These are phyloP conservation scores for Gnomoniopsis sp. DNA, from an alignment of 2,329 filamentous ascomycete species.

Conservation along the genomic window DNA sequence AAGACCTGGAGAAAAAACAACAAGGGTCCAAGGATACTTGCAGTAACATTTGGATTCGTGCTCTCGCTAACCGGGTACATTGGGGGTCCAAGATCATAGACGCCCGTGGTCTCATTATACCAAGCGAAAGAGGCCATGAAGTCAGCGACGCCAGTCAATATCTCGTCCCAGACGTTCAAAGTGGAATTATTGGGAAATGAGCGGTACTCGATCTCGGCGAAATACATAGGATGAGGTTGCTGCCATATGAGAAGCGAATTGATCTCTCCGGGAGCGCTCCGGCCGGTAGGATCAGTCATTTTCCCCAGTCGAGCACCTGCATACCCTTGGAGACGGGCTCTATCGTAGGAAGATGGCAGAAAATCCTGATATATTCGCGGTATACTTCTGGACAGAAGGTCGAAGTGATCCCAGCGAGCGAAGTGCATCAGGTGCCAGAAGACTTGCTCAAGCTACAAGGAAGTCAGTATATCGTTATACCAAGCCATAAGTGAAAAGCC, in stretches of 20 bases:
- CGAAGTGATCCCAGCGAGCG: conserved; percentile 45
- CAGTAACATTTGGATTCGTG: conserved; percentile 52
- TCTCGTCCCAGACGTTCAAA: conserved; percentile 48
- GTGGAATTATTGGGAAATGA: conserved; percentile 39
- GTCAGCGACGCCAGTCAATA: conserved; percentile 50
- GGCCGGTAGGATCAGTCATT: conserved; percentile 55
- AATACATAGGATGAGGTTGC: conserved; percentile 58
- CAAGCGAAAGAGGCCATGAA: conserved; percentile 59
- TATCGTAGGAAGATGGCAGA: conserved; percentile 32
- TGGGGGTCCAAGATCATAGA: conserved; percentile 48
- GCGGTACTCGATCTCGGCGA: conserved; percentile 54
- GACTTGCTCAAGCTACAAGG: conserved; percentile 44
- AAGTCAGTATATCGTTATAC: neutral
- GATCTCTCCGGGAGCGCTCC: conserved; percentile 56
- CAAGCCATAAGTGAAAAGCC: no score
- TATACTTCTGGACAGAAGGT: conserved; percentile 41
- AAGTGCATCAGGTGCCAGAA: conserved; percentile 52
- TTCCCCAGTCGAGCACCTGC: conserved; percentile 45
- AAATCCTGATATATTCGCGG: conserved; percentile 46
- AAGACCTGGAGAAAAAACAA: no score
- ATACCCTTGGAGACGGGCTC: conserved; percentile 39
- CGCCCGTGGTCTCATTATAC: conserved; percentile 46
- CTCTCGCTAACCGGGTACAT: conserved; percentile 51
- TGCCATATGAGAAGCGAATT: conserved; percentile 62
- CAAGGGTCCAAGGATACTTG: no score